Evolutionary conservation across 208 protist genomes (phyloP), one percentile per base, ranked within the genome.

Genomic region (Borovskyia barvae): DNA sequence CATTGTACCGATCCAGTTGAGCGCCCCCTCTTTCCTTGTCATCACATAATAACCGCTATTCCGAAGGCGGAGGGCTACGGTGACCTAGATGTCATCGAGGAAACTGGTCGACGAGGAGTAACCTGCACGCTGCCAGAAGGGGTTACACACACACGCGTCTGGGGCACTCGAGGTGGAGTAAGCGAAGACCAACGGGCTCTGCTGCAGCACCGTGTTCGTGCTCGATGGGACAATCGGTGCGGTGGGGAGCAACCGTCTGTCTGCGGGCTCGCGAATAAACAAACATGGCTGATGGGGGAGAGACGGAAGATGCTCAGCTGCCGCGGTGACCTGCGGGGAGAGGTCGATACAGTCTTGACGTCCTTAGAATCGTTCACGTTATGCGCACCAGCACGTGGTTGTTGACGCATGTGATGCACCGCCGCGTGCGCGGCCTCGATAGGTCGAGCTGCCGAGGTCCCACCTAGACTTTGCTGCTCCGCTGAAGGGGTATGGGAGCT

Each of bases 51-150:
- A n/a, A n/a, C n/a, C n/a, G n/a, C n/a, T n/a, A n/a, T n/a, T n/a
- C n/a, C n/a, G n/a, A n/a, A n/a, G n/a, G n/a, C n/a, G n/a, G n/a
- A n/a, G n/a, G n/a, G n/a, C n/a, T n/a, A n/a, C n/a, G n/a, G n/a
- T n/a, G n/a, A n/a, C n/a, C n/a, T n/a, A n/a, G n/a, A n/a, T n/a
- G n/a, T n/a, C n/a, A n/a, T n/a, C n/a, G n/a, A n/a, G n/a, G n/a
- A n/a, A n/a, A n/a, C n/a, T n/a, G n/a, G n/a, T n/a, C 51, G 51
- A 30, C 51, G 51, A 5, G 62, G 52, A 17, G 52, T 55, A 1
- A 68, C 51, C 47, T 68, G 52, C 52, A 68, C 36, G 19, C 43
- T 60, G 3, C 62, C 62, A 2, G 62, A 39, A 5, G 62, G 62
- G 8, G 62, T 61, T 40, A 61, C 2, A 26, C n/a, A 35, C 36